Conservation (phyloP, 2,329 filamentous ascomycete species). For the Eurotiales sp. region DNA sequence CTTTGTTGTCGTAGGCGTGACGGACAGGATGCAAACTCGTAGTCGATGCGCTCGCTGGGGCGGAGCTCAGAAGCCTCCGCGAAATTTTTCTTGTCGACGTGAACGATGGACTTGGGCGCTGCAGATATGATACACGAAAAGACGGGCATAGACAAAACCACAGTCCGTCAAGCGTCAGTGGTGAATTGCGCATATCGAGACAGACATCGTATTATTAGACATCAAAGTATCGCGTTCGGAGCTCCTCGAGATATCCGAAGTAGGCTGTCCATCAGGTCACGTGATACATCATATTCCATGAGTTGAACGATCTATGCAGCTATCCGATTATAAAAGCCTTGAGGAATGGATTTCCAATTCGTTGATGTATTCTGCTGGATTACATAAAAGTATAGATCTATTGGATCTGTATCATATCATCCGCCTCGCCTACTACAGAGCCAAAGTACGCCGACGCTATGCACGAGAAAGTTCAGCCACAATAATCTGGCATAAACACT, state of each 20-base stretch:
- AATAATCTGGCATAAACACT: constrained; percentile 23
- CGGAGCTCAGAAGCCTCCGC: constrained; percentile 11
- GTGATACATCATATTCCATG: neutral
- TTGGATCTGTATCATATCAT: neutral
- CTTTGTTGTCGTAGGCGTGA: neutral
- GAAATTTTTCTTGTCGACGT: constrained; percentile 14
- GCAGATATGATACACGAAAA: constrained; percentile 23
- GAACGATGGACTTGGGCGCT: constrained; percentile 15
- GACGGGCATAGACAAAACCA: constrained; percentile 42
- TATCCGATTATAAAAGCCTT: neutral
- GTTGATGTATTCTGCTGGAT: constrained; percentile 21
- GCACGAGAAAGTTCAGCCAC: constrained; percentile 30
- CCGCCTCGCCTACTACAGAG: constrained; percentile 6
- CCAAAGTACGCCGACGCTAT: constrained; percentile 35
- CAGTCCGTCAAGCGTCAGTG: constrained; percentile 34
- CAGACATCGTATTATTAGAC: constrained; percentile 10
- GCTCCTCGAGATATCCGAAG: too few species aligned
- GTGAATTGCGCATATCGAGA: constrained; percentile 15
- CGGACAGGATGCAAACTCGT: neutral
- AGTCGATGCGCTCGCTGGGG: neutral
- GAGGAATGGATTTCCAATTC: neutral
- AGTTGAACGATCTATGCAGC: neutral
- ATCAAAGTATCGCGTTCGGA: too few species aligned
- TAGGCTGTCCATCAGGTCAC: neutral
- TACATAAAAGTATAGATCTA: neutral